Evolutionary conservation across 2,329 filamentous ascomycete genomes (phyloP).

Genomic region (Aspergillus spinulosporus): DNA sequence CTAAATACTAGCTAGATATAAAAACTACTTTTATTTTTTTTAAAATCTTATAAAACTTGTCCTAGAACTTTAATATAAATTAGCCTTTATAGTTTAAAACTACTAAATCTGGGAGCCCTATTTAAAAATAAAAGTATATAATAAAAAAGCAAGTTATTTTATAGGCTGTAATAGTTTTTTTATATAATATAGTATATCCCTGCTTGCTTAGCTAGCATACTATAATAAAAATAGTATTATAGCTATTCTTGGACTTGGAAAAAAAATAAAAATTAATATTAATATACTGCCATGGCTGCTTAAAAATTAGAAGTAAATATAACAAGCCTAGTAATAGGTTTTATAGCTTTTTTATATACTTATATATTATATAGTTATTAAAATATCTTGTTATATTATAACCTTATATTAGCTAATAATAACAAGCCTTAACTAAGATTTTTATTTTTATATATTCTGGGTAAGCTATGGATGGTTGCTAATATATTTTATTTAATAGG

Average conservation of each 20-base stretch:
- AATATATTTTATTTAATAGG: background rate
- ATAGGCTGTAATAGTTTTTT: background rate
- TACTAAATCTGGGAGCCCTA: background rate
- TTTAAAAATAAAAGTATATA: background rate
- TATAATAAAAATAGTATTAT: background rate
- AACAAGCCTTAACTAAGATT: background rate
- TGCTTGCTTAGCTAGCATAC: background rate
- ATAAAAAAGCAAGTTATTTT: background rate
- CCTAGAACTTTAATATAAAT: background rate
- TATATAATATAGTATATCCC: background rate
- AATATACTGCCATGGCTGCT: background rate
- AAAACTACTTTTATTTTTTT: too few relatives aligned
- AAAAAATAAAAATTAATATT: background rate
- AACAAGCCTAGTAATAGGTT: background rate
- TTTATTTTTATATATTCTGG: background rate
- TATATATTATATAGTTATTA: background rate
- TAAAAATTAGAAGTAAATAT: background rate
- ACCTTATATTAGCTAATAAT: background rate
- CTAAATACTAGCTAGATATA: too few relatives aligned
- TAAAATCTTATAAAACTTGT: background rate
- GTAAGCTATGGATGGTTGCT: background rate
- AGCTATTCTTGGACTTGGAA: background rate
- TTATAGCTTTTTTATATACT: background rate
- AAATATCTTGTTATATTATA: background rate
- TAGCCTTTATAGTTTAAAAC: background rate